These are phyloP conservation scores for Raddia distichophylla DNA, from an alignment of 176 grass and related monocot genomes.

Conservation along the genomic window DNA sequence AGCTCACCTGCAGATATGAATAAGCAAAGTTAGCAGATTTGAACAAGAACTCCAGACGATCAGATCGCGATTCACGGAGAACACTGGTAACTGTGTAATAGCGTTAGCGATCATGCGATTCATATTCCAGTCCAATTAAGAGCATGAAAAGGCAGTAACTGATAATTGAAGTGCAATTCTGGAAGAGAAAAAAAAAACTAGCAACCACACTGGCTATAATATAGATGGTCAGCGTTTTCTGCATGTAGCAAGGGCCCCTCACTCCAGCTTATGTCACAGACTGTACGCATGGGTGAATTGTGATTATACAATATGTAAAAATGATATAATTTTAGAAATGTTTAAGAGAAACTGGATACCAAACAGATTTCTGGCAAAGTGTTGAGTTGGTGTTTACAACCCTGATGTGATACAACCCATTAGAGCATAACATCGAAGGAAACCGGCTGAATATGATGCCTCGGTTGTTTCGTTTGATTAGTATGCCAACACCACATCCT, in stretches of 20 bases:
- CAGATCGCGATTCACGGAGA: background rate
- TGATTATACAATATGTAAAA: background rate
- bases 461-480: background rate
- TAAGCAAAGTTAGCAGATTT: slow-evolving; percentile 24
- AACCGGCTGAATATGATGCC: background rate
- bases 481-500: slow-evolving; percentile 5
- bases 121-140: background rate
- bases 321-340: background rate
- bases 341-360: background rate
- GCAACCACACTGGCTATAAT: too few relatives aligned
- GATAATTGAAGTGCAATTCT: background rate
- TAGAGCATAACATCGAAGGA: background rate
- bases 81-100: background rate
- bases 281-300: background rate
- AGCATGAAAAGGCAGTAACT: background rate
- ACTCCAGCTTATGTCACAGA: too few relatives aligned
- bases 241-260: too few relatives aligned
- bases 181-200: too few relatives aligned
- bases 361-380: background rate
- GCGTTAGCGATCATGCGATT: background rate
- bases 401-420: background rate
- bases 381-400: background rate
- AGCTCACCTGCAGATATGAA: slow-evolving; percentile 30
- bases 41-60: background rate
- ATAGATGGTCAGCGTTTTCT: too few relatives aligned